phyloP scores from a whole-genome alignment of 2,329 filamentous ascomycete genomes.

The Rutstroemia sydowiana region DNA sequence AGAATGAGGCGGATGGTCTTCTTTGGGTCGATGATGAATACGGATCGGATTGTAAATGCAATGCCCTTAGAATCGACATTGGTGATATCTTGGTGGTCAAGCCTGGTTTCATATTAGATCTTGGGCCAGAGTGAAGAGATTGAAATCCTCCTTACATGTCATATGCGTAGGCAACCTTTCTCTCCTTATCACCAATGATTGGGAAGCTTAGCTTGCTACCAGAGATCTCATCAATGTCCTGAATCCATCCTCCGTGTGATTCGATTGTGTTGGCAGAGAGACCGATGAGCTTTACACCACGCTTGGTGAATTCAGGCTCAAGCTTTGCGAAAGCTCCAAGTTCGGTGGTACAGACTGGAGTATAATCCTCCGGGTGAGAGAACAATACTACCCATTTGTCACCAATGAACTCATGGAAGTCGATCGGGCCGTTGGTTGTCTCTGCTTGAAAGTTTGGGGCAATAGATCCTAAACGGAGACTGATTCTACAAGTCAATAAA shows the following conservation, averaged over 20 bases:
- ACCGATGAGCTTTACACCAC: constrained; percentile 81
- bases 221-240: constrained; percentile 72
- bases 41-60: constrained; percentile 84
- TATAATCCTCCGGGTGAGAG: constrained; percentile 80
- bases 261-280: constrained; percentile 79
- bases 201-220: constrained; percentile 62
- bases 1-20: constrained; percentile 88
- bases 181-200: constrained; percentile 71
- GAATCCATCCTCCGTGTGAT: constrained; percentile 79
- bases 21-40: constrained; percentile 84
- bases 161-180: constrained; percentile 51
- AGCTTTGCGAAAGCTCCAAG: constrained; percentile 70
- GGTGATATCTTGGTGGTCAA: constrained; percentile 69
- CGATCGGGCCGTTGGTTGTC: constrained; percentile 65
- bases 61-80: constrained; percentile 73
- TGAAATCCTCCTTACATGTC: constrained; percentile 32
- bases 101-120: constrained; percentile 37
- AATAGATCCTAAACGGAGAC: constrained; percentile 56
- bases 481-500: constrained; percentile 22
- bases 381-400: constrained; percentile 72
- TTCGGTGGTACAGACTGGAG: constrained; percentile 87
- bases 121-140: background rate
- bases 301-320: constrained; percentile 70
- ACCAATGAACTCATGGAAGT: constrained; percentile 72
- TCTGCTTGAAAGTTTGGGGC: constrained; percentile 77